Conservation (phyloP, 345 rosid genomes). For the Eucalyptus marginata region DNA sequence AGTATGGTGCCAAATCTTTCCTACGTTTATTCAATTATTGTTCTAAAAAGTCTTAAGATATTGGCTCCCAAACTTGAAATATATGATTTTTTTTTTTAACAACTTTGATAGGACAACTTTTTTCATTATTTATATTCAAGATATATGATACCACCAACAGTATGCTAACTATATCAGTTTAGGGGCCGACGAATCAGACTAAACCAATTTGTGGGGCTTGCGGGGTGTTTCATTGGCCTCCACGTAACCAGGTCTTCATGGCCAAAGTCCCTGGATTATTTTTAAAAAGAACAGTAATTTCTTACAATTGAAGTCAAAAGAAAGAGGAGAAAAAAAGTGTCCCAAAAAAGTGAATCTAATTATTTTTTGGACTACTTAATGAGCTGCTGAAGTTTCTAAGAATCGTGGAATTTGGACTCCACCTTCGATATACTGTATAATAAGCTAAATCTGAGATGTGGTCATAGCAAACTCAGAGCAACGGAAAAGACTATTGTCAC, state of each 20-base stretch:
- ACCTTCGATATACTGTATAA: no score
- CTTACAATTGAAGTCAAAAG: no score
- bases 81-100: background rate
- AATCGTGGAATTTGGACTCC: background rate
- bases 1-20: background rate
- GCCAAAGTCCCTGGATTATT: background rate
- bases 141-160: background rate
- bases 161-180: background rate
- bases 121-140: background rate
- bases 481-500: background rate
- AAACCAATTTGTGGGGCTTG: background rate
- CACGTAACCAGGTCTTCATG: background rate
- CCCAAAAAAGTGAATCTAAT: background rate
- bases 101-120: background rate
- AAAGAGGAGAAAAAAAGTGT: no score
- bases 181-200: no score
- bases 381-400: background rate
- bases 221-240: background rate
- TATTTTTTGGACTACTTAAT: background rate
- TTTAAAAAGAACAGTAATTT: no score
- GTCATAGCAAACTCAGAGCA: background rate
- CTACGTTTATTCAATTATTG: no score
- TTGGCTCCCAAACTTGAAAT: no score
- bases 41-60: background rate
- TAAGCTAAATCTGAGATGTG: background rate